Conservation (phyloP, 192 early-diverging fungal genomes). For the Entomortierella parvispora region DNA sequence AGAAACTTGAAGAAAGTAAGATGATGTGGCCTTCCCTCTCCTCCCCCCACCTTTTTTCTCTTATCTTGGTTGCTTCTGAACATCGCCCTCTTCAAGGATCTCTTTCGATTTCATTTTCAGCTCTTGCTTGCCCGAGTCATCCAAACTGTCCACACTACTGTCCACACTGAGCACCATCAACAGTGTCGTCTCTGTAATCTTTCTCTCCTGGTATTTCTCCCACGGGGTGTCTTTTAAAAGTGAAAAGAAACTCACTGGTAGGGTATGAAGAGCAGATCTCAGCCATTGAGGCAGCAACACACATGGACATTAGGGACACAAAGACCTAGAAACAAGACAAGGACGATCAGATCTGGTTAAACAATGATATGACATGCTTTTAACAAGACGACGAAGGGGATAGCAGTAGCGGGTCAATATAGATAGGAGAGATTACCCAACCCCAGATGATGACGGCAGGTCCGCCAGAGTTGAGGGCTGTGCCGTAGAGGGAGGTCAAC, state of each 20-base stretch:
- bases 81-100: background rate
- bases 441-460: slow-evolving; percentile 59
- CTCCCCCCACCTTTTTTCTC: background rate
- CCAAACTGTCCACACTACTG: no score
- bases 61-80: background rate
- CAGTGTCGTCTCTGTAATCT: no score
- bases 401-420: background rate
- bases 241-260: slow-evolving; percentile 57
- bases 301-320: slow-evolving; percentile 52
- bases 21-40: no score
- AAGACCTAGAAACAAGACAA: slow-evolving; percentile 27
- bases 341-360: background rate
- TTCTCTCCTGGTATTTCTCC: no score
- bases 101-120: background rate
- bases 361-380: background rate
- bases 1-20: background rate
- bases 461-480: slow-evolving; percentile 55
- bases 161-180: no score
- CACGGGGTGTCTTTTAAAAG: background rate
- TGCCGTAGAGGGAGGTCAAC: slow-evolving; percentile 58
- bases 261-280: slow-evolving; percentile 60
- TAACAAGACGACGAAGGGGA: background rate
- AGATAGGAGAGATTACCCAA: slow-evolving; percentile 35
- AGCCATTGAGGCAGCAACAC: slow-evolving; percentile 56
- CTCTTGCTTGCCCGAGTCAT: no score